Conservation (phyloP, 345 rosid genomes). For the Lepidium didymum region DNA sequence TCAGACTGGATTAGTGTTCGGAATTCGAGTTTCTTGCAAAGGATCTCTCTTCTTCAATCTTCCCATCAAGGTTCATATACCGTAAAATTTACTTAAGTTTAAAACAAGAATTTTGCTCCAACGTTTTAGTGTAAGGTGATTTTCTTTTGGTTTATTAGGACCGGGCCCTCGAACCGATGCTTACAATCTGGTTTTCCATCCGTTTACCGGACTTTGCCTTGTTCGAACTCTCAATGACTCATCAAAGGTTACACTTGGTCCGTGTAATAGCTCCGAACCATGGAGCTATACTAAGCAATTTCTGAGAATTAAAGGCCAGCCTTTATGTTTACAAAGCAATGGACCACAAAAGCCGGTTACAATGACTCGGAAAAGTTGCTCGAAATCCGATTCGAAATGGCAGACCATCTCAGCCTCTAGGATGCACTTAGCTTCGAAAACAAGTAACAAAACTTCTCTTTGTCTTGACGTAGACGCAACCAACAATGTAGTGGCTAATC, state of each 20-base stretch:
- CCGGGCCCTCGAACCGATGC: slow-evolving; percentile 47
- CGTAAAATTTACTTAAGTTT: neutral
- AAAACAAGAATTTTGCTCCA: neutral
- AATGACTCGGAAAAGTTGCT: slow-evolving; percentile 40
- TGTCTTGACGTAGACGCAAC: slow-evolving; percentile 69
- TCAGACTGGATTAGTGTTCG: slow-evolving; percentile 56
- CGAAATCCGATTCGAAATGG: slow-evolving; percentile 50
- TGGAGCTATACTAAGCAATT: slow-evolving; percentile 60
- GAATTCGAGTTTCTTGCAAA: slow-evolving; percentile 52
- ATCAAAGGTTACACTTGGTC: slow-evolving; percentile 41
- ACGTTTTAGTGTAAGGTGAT: neutral
- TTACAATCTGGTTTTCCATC: slow-evolving; percentile 73
- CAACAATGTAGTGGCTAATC: slow-evolving; percentile 35
- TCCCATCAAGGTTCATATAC: slow-evolving; percentile 50
- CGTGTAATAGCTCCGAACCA: slow-evolving; percentile 62
- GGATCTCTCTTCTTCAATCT: slow-evolving; percentile 50
- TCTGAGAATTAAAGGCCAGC: slow-evolving; percentile 40
- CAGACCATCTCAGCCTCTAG: slow-evolving; percentile 59
- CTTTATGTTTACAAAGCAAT: slow-evolving; percentile 59
- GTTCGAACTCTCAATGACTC: slow-evolving; percentile 36
- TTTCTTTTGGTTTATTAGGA: slow-evolving; percentile 40
- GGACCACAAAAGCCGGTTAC: slow-evolving; percentile 32
- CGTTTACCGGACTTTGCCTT: slow-evolving; percentile 69
- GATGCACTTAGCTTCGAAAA: slow-evolving; percentile 61
- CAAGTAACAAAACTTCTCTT: slow-evolving; percentile 35